These are phyloP conservation scores for Spathaspora boniae DNA, from an alignment of 805 yeast genomes.

Conservation along the genomic window DNA sequence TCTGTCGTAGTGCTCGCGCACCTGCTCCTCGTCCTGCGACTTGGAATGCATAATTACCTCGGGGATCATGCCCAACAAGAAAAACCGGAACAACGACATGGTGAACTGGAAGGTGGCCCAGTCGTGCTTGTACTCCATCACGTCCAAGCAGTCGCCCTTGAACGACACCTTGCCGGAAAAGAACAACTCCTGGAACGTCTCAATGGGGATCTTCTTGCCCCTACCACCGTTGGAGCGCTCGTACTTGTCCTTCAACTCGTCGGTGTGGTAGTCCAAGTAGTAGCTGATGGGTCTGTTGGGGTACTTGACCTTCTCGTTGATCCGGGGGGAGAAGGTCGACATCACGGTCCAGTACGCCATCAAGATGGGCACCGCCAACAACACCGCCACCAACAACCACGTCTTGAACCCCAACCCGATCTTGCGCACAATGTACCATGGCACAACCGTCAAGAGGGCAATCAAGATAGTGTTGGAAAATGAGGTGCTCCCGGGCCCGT, in stretches of 20 bases:
- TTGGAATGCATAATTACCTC: constrained; percentile 89
- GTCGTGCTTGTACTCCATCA: constrained; percentile 84
- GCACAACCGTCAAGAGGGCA: constrained; percentile 51
- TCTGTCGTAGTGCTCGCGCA: constrained; percentile 91
- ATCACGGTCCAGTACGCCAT: constrained; percentile 79
- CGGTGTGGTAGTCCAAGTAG: constrained; percentile 80
- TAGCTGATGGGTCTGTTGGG: constrained; percentile 77
- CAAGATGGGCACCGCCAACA: constrained; percentile 65
- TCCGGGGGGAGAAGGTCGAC: constrained; percentile 75
- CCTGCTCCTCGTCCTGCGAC: constrained; percentile 95
- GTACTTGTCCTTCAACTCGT: constrained; percentile 63
- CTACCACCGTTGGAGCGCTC: constrained; percentile 49
- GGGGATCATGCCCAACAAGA: constrained; percentile 84
- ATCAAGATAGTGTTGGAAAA: constrained; percentile 61
- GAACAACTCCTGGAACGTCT: constrained; percentile 85
- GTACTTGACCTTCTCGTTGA: constrained; percentile 70
- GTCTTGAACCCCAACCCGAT: constrained; percentile 69
- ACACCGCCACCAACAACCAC: constrained; percentile 54
- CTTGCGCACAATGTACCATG: constrained; percentile 59
- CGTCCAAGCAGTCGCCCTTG: constrained; percentile 84
- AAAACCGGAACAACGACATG: constrained; percentile 68
- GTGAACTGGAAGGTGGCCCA: constrained; percentile 87
- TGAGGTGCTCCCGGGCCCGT: constrained; percentile 80
- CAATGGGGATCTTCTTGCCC: constrained; percentile 80
- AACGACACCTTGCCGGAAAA: constrained; percentile 81